Conservation (phyloP, 2,329 filamentous ascomycete genomes). For the Penicillium verrucosum region DNA sequence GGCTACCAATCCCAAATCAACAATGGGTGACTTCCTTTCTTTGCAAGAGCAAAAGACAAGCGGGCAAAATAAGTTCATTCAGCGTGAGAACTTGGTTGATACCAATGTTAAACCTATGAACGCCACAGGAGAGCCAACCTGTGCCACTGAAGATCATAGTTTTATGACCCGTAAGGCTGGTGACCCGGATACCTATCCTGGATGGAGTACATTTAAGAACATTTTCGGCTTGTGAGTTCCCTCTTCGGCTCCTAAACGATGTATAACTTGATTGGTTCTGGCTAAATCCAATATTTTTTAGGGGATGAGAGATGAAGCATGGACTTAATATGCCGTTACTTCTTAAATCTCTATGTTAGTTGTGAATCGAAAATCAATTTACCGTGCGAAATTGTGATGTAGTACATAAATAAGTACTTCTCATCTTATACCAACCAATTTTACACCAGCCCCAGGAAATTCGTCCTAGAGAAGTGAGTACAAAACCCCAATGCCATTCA, state of each 20-base stretch:
- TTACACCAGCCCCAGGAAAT: no score
- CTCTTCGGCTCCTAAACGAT: neutral
- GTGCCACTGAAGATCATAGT: constrained; percentile 31
- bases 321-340: no score
- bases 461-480: no score
- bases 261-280: neutral
- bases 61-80: constrained; percentile 21
- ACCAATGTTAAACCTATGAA: neutral
- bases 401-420: no score
- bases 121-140: constrained; percentile 17
- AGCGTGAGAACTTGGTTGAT: constrained; percentile 9
- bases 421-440: no score
- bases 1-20: constrained; percentile 23
- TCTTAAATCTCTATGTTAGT: no score
- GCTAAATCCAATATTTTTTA: neutral
- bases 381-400: no score
- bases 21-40: constrained; percentile 28
- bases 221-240: constrained; percentile 12
- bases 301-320: neutral
- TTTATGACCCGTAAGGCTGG: constrained; percentile 31
- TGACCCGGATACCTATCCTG: constrained; percentile 28
- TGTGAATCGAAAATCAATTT: no score
- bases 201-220: constrained; percentile 29
- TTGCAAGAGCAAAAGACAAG: constrained; percentile 29
- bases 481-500: no score